phyloP scores from a whole-genome alignment of 352 stramenopile species.

The Globisporangium barbulae region DNA sequence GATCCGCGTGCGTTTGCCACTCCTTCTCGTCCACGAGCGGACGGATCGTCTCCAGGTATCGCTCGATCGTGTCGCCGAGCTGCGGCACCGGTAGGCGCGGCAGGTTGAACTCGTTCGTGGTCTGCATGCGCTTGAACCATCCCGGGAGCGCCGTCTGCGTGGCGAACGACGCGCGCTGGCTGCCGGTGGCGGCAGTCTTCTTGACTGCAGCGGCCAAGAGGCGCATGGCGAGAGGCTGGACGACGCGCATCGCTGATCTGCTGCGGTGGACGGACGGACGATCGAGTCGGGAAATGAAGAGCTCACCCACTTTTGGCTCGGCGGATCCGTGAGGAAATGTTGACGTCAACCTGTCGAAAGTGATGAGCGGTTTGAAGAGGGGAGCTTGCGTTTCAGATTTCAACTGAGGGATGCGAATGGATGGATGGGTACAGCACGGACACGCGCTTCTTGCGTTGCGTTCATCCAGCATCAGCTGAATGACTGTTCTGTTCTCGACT shows the following conservation, averaged over 20 bases:
- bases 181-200: neutral
- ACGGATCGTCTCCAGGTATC: slow-evolving; percentile 78
- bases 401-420: neutral
- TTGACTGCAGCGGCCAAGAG: neutral
- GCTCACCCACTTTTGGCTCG: neutral
- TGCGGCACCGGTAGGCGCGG: slow-evolving; percentile 85
- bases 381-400: slow-evolving; percentile 9
- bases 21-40: slow-evolving; percentile 68
- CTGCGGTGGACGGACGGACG: neutral
- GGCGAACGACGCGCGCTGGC: slow-evolving; percentile 14
- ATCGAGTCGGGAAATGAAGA: slow-evolving; percentile 8
- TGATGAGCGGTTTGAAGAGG: slow-evolving; percentile 9
- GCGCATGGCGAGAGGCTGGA: slow-evolving; percentile 10
- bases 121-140: slow-evolving; percentile 74
- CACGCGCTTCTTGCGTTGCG: neutral
- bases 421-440: neutral
- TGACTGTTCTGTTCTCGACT: neutral
- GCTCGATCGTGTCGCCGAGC: slow-evolving; percentile 86
- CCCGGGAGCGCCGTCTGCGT: slow-evolving; percentile 32
- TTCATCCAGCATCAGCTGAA: neutral
- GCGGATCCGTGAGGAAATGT: neutral
- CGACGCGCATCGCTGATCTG: slow-evolving; percentile 8
- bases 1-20: slow-evolving; percentile 61
- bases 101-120: slow-evolving; percentile 77
- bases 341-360: slow-evolving; percentile 11